These are phyloP conservation scores for Candida ponderosae DNA, from an alignment of 805 yeast species.

Conservation along the genomic window DNA sequence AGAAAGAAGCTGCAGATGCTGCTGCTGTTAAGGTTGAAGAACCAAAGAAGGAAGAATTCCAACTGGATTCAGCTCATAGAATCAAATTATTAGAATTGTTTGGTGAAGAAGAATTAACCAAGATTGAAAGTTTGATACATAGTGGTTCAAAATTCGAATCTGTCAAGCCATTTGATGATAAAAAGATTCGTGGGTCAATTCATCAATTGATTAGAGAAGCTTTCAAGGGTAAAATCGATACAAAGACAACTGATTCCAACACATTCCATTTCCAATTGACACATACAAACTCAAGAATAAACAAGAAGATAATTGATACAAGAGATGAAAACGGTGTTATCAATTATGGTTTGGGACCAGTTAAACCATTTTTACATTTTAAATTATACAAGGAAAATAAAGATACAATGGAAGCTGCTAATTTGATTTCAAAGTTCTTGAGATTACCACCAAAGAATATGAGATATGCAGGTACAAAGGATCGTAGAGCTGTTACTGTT, in stretches of 20 bases:
- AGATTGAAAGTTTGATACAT: constrained; percentile 45
- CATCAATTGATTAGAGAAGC: constrained; percentile 73
- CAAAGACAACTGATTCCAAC: constrained; percentile 65
- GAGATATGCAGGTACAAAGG: constrained; percentile 92
- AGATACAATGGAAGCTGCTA: constrained; percentile 95
- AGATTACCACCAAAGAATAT: constrained; percentile 65
- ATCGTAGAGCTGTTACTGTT: constrained; percentile 91
- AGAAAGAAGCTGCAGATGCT: constrained; percentile 13
- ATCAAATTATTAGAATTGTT: constrained; percentile 41
- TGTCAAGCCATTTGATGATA: constrained; percentile 49
- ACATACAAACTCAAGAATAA: constrained; percentile 31
- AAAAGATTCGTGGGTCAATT: constrained; percentile 64
- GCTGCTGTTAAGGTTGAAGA: constrained; percentile 9
- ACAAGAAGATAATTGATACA: constrained; percentile 28
- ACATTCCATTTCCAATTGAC: constrained; percentile 56
- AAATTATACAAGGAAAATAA: constrained; percentile 88
- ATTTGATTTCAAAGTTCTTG: constrained; percentile 61
- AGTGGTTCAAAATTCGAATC: constrained; percentile 56
- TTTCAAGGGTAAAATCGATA: constrained; percentile 68
- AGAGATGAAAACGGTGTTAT: constrained; percentile 42
- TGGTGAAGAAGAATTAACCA: constrained; percentile 52
- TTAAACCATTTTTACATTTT: constrained; percentile 63
- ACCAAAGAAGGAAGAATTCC: constrained; percentile 23
- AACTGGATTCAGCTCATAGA: constrained; percentile 38
- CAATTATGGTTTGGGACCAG: constrained; percentile 68